Evolutionary conservation across 495 filamentous ascomycete species (phyloP).

Genomic region (Xylaria acuta): DNA sequence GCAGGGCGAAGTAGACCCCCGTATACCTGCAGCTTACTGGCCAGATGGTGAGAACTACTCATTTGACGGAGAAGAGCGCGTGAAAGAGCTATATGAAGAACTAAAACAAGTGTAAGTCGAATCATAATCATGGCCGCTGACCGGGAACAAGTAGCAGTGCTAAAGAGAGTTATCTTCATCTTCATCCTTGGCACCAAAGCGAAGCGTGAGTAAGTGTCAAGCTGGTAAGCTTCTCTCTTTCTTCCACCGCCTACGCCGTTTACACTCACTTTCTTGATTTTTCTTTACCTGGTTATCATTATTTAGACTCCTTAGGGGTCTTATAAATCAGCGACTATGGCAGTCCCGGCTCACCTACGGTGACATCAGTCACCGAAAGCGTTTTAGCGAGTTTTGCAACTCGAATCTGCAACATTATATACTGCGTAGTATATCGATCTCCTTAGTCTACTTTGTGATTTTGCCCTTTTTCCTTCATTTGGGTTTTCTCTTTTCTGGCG

Average conservation of each 20-base stretch:
- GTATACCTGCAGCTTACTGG: background rate
- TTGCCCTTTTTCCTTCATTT: background rate
- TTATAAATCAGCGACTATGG: background rate
- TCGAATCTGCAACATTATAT: background rate
- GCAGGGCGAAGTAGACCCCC: background rate
- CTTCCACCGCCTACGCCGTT: background rate
- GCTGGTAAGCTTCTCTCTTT: background rate
- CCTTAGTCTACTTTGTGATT: background rate
- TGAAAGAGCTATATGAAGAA: background rate
- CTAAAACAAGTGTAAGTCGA: background rate
- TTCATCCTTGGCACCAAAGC: background rate
- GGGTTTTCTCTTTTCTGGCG: background rate
- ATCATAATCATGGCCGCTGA: background rate
- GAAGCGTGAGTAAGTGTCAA: background rate
- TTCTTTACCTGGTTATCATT: background rate
- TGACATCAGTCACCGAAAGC: background rate
- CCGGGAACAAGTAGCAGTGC: background rate
- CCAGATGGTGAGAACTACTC: background rate
- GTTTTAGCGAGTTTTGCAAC: background rate
- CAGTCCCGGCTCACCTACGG: background rate
- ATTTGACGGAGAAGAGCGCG: background rate
- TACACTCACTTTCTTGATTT: background rate
- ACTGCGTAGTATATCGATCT: background rate
- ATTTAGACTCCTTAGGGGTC: background rate
- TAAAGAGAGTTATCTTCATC: background rate